phyloP scores from a whole-genome alignment of 306 rosid species.

The Vigna mungo region DNA sequence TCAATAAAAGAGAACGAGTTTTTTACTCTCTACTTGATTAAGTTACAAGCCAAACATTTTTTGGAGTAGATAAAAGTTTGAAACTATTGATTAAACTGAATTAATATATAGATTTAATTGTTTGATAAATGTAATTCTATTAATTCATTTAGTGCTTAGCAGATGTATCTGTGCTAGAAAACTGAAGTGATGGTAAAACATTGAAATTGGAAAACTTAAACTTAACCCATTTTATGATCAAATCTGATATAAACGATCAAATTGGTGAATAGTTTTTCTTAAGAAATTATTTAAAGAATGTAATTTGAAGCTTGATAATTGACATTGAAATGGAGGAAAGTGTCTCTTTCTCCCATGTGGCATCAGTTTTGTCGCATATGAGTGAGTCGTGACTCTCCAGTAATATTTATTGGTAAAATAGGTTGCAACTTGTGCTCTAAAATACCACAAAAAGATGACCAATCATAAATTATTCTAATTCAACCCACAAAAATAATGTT shows the following conservation, averaged over 20 bases:
- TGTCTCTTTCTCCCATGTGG: conserved; percentile 43
- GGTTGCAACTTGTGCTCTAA: conserved; percentile 46
- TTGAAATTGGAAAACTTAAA: background rate
- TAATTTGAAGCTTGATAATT: background rate
- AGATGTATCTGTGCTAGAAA: too few species aligned
- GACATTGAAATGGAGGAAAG: conserved; percentile 9
- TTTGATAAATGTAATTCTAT: too few species aligned
- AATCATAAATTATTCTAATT: conserved; percentile 19
- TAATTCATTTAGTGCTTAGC: too few species aligned
- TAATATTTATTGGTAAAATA: conserved; percentile 44
- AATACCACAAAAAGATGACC: conserved; percentile 29
- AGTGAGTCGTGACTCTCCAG: conserved; percentile 22
- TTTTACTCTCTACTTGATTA: background rate
- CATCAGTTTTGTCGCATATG: conserved; percentile 50
- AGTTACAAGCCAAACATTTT: background rate
- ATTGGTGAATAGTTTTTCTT: background rate
- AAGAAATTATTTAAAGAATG: too few species aligned
- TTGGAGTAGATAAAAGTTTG: background rate
- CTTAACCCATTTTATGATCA: background rate
- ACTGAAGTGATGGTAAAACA: too few species aligned
- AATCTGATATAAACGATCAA: background rate
- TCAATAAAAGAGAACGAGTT: too few species aligned
- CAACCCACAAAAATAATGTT: conserved; percentile 23
- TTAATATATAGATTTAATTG: too few species aligned
- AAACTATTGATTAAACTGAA: too few species aligned